Conservation (phyloP, 495 filamentous ascomycete genomes). For the Penicillium macrosclerotiorum region DNA sequence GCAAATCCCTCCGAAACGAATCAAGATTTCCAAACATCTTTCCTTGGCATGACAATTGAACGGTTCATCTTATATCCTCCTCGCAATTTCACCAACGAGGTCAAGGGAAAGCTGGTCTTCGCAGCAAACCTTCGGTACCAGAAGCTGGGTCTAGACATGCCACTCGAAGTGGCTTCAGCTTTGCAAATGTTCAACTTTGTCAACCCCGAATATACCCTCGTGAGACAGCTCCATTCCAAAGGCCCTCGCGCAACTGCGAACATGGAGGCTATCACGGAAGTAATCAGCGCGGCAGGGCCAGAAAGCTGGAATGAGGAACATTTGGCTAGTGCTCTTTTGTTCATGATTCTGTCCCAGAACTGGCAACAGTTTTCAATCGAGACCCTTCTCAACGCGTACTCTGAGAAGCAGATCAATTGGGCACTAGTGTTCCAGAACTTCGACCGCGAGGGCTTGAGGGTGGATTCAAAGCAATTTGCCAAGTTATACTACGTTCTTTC, state of each 20-base stretch:
- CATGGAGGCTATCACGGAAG: constrained; percentile 53
- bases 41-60: constrained; percentile 75
- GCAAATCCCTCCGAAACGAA: constrained; percentile 54
- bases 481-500: constrained; percentile 73
- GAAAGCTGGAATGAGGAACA: constrained; percentile 76
- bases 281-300: constrained; percentile 63
- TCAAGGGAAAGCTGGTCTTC: constrained; percentile 63
- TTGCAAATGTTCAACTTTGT: constrained; percentile 71
- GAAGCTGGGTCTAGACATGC: constrained; percentile 56
- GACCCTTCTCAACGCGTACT: constrained; percentile 66
- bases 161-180: constrained; percentile 69
- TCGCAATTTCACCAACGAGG: constrained; percentile 72
- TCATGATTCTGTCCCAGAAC: constrained; percentile 70
- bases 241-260: constrained; percentile 62
- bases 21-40: constrained; percentile 62
- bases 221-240: constrained; percentile 70
- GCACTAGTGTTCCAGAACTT: constrained; percentile 75
- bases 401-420: constrained; percentile 70
- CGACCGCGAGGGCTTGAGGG: constrained; percentile 72
- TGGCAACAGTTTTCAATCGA: constrained; percentile 67
- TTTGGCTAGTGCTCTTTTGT: constrained; percentile 77
- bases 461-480: constrained; percentile 77
- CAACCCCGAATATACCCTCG: constrained; percentile 63
- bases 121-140: constrained; percentile 68
- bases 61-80: constrained; percentile 79